Evolutionary conservation across 1,284 basidiomycete genomes (phyloP), one percentile per base, ranked within the genome.

Genomic region (Melampsora americana): DNA sequence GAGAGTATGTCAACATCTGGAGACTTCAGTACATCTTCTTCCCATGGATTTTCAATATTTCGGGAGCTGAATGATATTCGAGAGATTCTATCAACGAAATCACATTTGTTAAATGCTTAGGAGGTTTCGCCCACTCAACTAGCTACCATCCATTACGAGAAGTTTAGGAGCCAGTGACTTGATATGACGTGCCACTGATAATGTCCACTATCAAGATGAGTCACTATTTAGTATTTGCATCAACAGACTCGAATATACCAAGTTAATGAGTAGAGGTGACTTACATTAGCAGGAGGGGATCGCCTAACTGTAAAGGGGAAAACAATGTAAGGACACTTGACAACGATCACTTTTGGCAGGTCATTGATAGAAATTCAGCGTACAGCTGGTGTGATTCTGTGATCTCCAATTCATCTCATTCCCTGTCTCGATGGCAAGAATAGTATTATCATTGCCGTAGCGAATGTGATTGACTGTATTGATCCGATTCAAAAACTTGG

Each of bases 71-170:
- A 23, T 12, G 20, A 23, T 28, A 59, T 23, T 23, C n/a, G n/a
- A 59, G 20, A 28, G 3, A 23, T 23, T 11, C 28, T 3, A 16
- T 59, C 23, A 23, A 23, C 11, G n/a, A 59, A n/a, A 59, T 59
- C 14, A 20, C 9, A 59, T 23, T 14, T 59, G n/a, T 14, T 23
- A 59, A n/a, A 59, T 23, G 28, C 6, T 59, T 23, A 16, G 53
- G 28, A 23, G 28, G 12, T 59, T 23, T 11, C 11, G n/a, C n/a
- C 28, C 28, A 30, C 61, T 62, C 28, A 39, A 75, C 73, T 68
- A 75, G 59, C 73, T 75, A 39, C 73, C 73, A 75, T 75, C 73
- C 65, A 75, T 75, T 9, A 75, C 73, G 53, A 75, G 61, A 68
- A 65, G 67, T 26, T 68, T 67, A 14, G 73, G 73, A 48, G 73